Conservation (phyloP, 208 protist species). For the Leishmania martiniquensis region DNA sequence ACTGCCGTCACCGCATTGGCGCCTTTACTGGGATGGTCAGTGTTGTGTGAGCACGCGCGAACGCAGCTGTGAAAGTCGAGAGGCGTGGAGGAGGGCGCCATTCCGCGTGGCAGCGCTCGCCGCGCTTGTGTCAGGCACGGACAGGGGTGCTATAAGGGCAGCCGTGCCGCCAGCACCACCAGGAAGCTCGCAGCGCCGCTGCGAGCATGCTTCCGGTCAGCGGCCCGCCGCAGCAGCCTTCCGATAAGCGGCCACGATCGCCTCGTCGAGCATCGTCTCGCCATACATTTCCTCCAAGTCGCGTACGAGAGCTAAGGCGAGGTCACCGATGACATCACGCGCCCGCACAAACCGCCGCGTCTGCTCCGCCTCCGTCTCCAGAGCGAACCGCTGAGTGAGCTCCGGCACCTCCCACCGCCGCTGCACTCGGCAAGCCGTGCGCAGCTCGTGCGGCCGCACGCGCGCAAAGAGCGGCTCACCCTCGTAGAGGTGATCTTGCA, state of each 20-base stretch:
- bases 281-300: conserved; percentile 69
- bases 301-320: conserved; percentile 44
- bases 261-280: conserved; percentile 42
- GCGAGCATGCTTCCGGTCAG: background rate
- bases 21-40: background rate
- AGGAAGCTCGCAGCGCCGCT: background rate
- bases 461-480: conserved; percentile 88
- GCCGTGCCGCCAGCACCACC: background rate
- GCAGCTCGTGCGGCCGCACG: conserved; percentile 39
- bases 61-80: no score
- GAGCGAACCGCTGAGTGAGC: conserved; percentile 49
- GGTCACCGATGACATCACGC: conserved; percentile 41
- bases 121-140: background rate
- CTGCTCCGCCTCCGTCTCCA: conserved; percentile 57
- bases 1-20: background rate
- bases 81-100: no score
- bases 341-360: conserved; percentile 48
- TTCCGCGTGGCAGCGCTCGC: background rate
- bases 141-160: background rate
- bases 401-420: conserved; percentile 82
- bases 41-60: background rate
- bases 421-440: conserved; percentile 41
- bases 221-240: background rate
- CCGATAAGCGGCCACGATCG: conserved; percentile 7
- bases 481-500: conserved; percentile 89